These are phyloP conservation scores for Fusarium xyrophilum DNA, from an alignment of 2,329 filamentous ascomycete species.

Conservation along the genomic window DNA sequence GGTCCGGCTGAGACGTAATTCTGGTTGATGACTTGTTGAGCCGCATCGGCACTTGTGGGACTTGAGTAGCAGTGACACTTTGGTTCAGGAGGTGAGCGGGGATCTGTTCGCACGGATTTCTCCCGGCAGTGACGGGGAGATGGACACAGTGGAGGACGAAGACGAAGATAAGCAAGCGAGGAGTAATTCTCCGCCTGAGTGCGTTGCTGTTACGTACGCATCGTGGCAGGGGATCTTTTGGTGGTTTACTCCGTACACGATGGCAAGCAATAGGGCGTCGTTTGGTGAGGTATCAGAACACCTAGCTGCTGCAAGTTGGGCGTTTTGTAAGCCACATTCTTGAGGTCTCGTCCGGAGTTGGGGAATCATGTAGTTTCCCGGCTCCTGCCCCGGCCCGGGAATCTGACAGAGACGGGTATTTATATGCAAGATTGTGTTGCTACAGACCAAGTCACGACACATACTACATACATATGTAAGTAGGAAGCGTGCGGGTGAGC, in stretches of 20 bases:
- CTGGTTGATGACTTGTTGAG: slow-evolving; percentile 2
- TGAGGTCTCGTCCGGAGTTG: background rate
- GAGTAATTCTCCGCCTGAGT: slow-evolving; percentile 19
- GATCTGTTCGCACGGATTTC: slow-evolving; percentile 4
- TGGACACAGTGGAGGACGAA: slow-evolving; percentile 2
- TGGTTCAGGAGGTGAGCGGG: background rate
- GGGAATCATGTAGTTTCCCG: slow-evolving; percentile 4
- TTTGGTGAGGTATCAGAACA: background rate
- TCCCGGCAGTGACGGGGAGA: slow-evolving; percentile 18
- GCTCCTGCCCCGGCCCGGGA: slow-evolving; percentile 10
- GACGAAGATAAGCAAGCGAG: slow-evolving; percentile 11
- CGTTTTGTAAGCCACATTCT: background rate
- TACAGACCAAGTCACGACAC: background rate
- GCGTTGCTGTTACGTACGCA: slow-evolving; percentile 31
- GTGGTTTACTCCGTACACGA: slow-evolving; percentile 15
- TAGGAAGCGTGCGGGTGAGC: background rate
- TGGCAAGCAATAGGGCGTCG: slow-evolving; percentile 17
- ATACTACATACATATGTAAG: background rate
- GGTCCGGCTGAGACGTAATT: background rate
- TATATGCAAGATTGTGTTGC: background rate
- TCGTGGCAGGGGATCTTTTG: slow-evolving; percentile 1
- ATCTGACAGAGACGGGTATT: background rate
- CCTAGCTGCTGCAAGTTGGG: background rate
- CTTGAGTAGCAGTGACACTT: background rate
- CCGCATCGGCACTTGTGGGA: slow-evolving; percentile 14